These are phyloP conservation scores for Yamadazyma membranifaciens DNA, from an alignment of 1,139 yeast species.

Conservation along the genomic window DNA sequence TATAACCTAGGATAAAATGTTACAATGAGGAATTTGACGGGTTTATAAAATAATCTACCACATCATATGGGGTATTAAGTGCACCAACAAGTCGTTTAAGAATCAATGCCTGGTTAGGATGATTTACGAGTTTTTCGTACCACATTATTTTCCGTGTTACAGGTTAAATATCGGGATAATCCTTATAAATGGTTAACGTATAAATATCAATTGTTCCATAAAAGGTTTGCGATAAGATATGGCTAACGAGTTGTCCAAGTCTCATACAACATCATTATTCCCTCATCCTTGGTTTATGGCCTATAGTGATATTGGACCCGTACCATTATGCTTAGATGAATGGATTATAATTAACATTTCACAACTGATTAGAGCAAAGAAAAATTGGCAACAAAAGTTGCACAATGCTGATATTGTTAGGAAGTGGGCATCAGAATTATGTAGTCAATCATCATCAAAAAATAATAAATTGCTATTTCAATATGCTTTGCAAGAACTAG, in stretches of 20 bases:
- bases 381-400: constrained; percentile 32
- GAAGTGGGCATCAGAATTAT: constrained; percentile 34
- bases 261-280: constrained; percentile 7
- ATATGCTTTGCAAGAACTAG: constrained; percentile 24
- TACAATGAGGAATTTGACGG: too few species aligned
- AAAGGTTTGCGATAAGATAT: neutral
- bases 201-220: too few species aligned
- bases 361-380: constrained; percentile 25
- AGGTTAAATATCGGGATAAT: too few species aligned
- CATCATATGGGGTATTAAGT: too few species aligned
- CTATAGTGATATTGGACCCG: constrained; percentile 17
- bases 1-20: too few species aligned
- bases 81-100: neutral
- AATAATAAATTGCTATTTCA: constrained; percentile 5
- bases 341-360: constrained; percentile 25
- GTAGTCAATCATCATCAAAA: constrained; percentile 10
- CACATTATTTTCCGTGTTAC: neutral
- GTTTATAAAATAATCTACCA: too few species aligned
- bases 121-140: constrained; percentile 5
- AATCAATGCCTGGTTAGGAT: too few species aligned
- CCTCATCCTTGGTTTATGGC: constrained; percentile 17
- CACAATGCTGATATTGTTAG: constrained; percentile 22
- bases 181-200: too few species aligned
- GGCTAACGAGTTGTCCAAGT: neutral
- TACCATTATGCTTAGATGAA: constrained; percentile 22